Evolutionary conservation across 1,284 basidiomycete species (phyloP).

Genomic region (Pterulicium gracile): DNA sequence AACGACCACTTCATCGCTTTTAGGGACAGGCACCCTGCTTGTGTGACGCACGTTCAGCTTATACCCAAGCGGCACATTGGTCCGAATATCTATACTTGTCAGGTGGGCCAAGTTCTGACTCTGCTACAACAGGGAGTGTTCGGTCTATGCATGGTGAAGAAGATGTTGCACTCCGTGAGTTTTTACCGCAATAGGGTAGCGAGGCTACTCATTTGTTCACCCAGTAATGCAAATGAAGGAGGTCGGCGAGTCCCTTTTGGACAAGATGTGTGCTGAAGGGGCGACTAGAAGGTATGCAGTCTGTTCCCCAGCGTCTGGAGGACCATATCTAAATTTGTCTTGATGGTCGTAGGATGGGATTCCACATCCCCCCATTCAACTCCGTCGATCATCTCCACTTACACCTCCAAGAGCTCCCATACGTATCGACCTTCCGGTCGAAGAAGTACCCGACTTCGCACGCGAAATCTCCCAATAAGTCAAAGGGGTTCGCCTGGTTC

Average conservation of each 20-base stretch:
- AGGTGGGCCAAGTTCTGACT: constrained; percentile 3
- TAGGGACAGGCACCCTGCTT: constrained; percentile 49
- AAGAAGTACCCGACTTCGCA: constrained; percentile 41
- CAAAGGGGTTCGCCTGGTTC: constrained; percentile 75
- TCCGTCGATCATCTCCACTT: constrained; percentile 76
- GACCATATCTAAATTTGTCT: not conserved
- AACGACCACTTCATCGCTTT: constrained; percentile 53
- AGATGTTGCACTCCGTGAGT: constrained; percentile 41
- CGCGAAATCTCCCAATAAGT: not conserved
- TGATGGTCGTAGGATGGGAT: constrained; percentile 44
- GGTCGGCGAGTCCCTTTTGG: constrained; percentile 45
- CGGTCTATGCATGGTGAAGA: constrained; percentile 28
- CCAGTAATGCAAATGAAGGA: constrained; percentile 51
- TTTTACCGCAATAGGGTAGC: not conserved
- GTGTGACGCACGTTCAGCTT: constrained; percentile 51
- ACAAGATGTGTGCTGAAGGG: too few relatives aligned
- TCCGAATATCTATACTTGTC: constrained; percentile 16
- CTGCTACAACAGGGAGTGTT: constrained; percentile 31
- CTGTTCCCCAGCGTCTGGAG: constrained; percentile 1
- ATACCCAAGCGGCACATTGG: constrained; percentile 55
- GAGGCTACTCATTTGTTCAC: constrained; percentile 1
- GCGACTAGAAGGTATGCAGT: constrained; percentile 36
- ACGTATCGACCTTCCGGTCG: constrained; percentile 30
- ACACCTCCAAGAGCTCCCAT: constrained; percentile 67
- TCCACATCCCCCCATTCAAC: constrained; percentile 76